phyloP scores from a whole-genome alignment of 2,329 filamentous ascomycete species.

The Rhynchosporium graminicola region DNA sequence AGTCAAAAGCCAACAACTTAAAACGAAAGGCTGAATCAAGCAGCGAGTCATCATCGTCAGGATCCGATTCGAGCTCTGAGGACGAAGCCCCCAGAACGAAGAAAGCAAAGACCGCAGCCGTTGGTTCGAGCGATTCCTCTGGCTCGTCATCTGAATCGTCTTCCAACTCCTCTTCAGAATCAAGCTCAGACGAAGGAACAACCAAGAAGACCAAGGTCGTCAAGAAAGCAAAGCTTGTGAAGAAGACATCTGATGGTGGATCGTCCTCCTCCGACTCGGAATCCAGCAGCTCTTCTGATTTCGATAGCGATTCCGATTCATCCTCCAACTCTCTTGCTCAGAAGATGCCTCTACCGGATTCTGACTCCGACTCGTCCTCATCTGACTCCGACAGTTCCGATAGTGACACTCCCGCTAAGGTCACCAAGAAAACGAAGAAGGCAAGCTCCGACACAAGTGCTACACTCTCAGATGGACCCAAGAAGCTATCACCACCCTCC shows the following conservation, averaged over 20 bases:
- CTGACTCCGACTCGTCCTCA: constrained; percentile 34
- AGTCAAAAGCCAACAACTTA: constrained; percentile 45
- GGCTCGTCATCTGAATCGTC: constrained; percentile 44
- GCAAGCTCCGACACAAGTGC: constrained; percentile 39
- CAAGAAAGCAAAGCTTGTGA: constrained; percentile 10
- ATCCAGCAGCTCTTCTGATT: constrained; percentile 32
- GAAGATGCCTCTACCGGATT: constrained; percentile 36
- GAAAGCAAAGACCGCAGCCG: constrained; percentile 50
- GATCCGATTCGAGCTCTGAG: constrained; percentile 49
- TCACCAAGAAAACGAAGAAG: constrained; percentile 50
- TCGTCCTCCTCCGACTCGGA: constrained; percentile 36
- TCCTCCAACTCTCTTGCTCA: constrained; percentile 36
- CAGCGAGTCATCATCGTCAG: constrained; percentile 42
- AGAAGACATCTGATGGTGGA: constrained; percentile 26
- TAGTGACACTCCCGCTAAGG: constrained; percentile 45
- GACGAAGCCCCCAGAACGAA: constrained; percentile 52
- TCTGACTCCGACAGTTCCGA: constrained; percentile 43
- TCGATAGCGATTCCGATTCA: constrained; percentile 34
- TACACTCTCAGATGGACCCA: constrained; percentile 38
- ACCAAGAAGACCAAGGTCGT: constrained; percentile 21
- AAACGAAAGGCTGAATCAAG: constrained; percentile 57
- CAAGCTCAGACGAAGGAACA: constrained; percentile 34
- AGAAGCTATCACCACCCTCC: constrained; percentile 30
- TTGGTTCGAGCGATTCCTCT: constrained; percentile 27
- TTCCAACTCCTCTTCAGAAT: constrained; percentile 42